phyloP scores from a whole-genome alignment of 768 basidiomycete species.

The Coprinopsis cinerea region DNA sequence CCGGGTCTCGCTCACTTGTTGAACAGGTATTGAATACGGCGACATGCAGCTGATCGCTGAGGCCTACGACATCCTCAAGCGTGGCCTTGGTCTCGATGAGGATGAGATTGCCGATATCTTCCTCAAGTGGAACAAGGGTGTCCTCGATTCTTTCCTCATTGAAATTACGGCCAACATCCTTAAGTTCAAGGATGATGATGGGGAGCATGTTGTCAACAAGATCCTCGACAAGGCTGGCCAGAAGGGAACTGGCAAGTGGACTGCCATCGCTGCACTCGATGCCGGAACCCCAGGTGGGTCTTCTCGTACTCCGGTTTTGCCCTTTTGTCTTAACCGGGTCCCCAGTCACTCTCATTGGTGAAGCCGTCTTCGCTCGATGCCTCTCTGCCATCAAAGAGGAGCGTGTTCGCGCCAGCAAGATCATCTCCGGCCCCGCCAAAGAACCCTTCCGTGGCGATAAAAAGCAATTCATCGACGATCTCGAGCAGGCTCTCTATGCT shows the following conservation, averaged over 20 bases:
- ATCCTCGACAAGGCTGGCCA: constrained; percentile 96
- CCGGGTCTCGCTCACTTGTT: constrained; percentile 9
- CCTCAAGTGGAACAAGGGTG: constrained; percentile 93
- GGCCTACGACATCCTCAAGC: constrained; percentile 97
- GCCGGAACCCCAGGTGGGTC: constrained; percentile 75
- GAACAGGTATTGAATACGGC: constrained; percentile 93
- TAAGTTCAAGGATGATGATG: constrained; percentile 95
- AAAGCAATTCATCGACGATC: constrained; percentile 97
- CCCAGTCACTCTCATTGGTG: constrained; percentile 94
- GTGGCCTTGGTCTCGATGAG: constrained; percentile 82
- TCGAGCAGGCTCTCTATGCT: constrained; percentile 98
- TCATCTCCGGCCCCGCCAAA: constrained; percentile 84
- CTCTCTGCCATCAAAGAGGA: constrained; percentile 96
- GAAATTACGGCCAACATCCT: constrained; percentile 98
- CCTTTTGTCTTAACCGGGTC: constrained; percentile 11
- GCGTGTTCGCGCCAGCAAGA: constrained; percentile 88
- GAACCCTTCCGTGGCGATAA: constrained; percentile 97
- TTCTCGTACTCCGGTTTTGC: constrained; percentile 7
- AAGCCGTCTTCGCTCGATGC: constrained; percentile 99
- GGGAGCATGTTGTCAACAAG: constrained; percentile 84
- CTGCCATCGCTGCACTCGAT: constrained; percentile 93
- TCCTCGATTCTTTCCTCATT: constrained; percentile 99
- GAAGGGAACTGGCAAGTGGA: constrained; percentile 99
- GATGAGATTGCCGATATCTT: constrained; percentile 95
- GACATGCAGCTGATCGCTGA: constrained; percentile 99